Evolutionary conservation across 1,284 basidiomycete genomes (phyloP), one percentile per base, ranked within the genome.

Genomic region (Sanguinoderma infundibulare): DNA sequence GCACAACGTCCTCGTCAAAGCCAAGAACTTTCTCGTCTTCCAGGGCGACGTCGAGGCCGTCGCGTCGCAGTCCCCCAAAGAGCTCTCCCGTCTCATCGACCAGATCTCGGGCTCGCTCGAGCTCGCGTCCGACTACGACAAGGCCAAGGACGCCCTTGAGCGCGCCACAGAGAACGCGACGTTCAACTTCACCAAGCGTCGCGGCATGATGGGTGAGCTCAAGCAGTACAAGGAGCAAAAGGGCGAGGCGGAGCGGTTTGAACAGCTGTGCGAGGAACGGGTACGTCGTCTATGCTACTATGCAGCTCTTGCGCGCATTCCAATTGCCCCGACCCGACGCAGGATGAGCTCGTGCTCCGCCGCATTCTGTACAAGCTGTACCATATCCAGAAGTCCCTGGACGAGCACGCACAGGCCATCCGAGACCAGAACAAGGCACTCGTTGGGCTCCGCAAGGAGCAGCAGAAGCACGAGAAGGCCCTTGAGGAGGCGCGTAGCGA

Each of bases 1-100:
- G 26, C 95, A 97, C 76, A 98, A 98, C 73, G 95, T 99, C 71
- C 92, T 99, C 59, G 96, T 99, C 73, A 98, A 98, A 78, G 98
- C 98, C 22, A 98, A 98, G 80, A 99, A 99, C 81, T 99, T 99
- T 73, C 89, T 99, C 57, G 98, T 99, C n/a, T 99, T 99, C 79
- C 96, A 98, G 76, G 98, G 98, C 58, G 98, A 99, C 74, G 98
- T 99, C 39, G 98, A 99, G 78, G 94, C 95, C 2, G 94, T 99
- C 50, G 98, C 98, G 0, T 95, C 94, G 8, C 98, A 99, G 72
- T 96, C 94, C 1, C 87, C 96, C 9, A 91, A 90, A 67, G 95
- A 98, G 67, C 86, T 99, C 24, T 87, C 96, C 1, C 85, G 87
- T 38, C 87, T 99, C 47, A 92, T 99, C 53, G 98, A 99, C 69